Conservation (phyloP, 2,329 filamentous ascomycete species). For the Penicillium carneum region DNA sequence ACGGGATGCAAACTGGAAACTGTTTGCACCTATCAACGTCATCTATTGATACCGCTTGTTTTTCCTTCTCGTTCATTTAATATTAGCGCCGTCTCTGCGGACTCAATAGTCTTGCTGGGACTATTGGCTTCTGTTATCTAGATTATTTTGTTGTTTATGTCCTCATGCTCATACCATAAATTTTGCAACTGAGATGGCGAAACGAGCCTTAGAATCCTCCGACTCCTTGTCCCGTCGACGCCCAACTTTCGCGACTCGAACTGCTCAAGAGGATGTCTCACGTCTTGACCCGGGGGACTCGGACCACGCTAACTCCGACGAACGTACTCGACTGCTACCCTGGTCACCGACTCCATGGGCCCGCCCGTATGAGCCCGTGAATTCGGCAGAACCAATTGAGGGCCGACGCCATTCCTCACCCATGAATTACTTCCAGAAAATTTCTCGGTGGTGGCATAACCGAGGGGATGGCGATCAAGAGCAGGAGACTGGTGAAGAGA, state of each 20-base stretch:
- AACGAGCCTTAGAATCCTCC: conserved; percentile 30
- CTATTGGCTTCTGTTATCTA: neutral
- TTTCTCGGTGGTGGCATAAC: conserved; percentile 40
- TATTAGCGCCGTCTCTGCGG: neutral
- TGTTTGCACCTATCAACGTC: conserved; percentile 39
- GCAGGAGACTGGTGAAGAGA: conserved; percentile 20
- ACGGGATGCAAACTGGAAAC: conserved; percentile 38
- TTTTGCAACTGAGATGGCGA: conserved; percentile 33
- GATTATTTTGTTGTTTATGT: conserved; percentile 3
- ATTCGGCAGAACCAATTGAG: conserved; percentile 27
- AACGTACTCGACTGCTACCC: conserved; percentile 35
- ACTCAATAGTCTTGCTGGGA: conserved; percentile 9
- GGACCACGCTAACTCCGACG: conserved; percentile 29
- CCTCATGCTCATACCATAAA: conserved; percentile 12
- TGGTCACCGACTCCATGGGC: conserved; percentile 31
- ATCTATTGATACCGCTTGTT: conserved; percentile 12
- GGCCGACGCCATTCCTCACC: conserved; percentile 31
- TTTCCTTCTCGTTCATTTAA: conserved; percentile 1
- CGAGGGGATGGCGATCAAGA: conserved; percentile 18
- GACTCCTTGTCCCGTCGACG: conserved; percentile 45
- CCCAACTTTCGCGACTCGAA: conserved; percentile 51
- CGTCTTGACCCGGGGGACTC: conserved; percentile 46
- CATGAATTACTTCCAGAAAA: conserved; percentile 32
- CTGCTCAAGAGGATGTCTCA: conserved; percentile 48
- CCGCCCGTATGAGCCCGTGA: conserved; percentile 38